Evolutionary conservation across 2,329 filamentous ascomycete species (phyloP).

Genomic region (Epichloe scottii): DNA sequence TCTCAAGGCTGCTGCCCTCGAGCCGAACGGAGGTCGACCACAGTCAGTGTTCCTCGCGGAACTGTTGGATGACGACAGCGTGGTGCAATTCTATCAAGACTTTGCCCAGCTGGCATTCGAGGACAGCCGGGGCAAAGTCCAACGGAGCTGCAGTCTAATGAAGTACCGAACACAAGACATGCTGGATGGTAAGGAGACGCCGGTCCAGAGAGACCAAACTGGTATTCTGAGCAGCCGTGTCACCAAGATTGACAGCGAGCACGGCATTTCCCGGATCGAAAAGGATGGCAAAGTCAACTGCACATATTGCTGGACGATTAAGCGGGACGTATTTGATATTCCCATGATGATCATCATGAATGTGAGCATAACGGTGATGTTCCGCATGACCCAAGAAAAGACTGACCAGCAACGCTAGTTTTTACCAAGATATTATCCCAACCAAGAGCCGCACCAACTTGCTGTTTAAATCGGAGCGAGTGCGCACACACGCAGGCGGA

Average conservation of each 20-base stretch:
- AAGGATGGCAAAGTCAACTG: constrained; percentile 88
- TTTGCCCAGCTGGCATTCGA: constrained; percentile 88
- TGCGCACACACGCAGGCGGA: background rate
- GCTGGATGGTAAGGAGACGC: constrained; percentile 27
- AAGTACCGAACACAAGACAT: constrained; percentile 74
- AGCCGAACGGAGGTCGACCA: constrained; percentile 35
- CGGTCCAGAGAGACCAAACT: constrained; percentile 32
- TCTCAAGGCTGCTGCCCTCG: constrained; percentile 31
- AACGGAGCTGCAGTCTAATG: constrained; percentile 70
- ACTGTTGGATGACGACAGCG: constrained; percentile 83
- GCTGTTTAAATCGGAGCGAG: constrained; percentile 30
- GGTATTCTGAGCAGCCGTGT: constrained; percentile 46
- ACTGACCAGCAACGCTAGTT: constrained; percentile 30
- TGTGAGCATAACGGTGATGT: constrained; percentile 44
- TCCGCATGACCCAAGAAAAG: background rate
- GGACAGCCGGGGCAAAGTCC: constrained; percentile 75
- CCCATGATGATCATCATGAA: constrained; percentile 98
- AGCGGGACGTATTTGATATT: constrained; percentile 94
- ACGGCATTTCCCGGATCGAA: constrained; percentile 71
- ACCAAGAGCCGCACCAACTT: constrained; percentile 42
- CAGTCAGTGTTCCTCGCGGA: constrained; percentile 87
- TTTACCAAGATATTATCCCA: constrained; percentile 45
- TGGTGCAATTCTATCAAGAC: constrained; percentile 91
- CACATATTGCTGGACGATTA: constrained; percentile 94
- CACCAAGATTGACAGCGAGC: constrained; percentile 54